Percentiles rank a stretch among this genome's conserved stretches.
phyloP scores from a whole-genome alignment of 768 basidiomycete species.

The Artomyces pyxidatus region DNA sequence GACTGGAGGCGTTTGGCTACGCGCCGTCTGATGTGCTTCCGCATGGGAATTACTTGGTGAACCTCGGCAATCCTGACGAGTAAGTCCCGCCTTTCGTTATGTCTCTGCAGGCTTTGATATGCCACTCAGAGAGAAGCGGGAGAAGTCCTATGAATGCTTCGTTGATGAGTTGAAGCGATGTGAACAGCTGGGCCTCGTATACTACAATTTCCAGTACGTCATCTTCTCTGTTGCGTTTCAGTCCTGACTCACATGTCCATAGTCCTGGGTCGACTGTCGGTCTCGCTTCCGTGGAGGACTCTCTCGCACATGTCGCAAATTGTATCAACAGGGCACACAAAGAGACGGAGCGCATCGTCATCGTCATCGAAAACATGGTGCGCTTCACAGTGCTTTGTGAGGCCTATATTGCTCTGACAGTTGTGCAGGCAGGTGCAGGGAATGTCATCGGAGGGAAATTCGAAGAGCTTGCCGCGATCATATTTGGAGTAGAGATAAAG shows the following conservation, averaged over 20 bases:
- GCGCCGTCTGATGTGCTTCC: conserved; percentile 57
- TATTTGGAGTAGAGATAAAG: conserved; percentile 64
- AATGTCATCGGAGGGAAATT: conserved; percentile 74
- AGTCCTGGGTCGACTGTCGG: conserved; percentile 85
- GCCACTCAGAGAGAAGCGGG: conserved; percentile 45
- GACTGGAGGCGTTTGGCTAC: conserved; percentile 57
- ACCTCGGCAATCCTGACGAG: conserved; percentile 74
- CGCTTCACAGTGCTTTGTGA: conserved; percentile 1
- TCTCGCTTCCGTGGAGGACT: conserved; percentile 47
- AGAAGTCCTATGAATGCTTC: conserved; percentile 73
- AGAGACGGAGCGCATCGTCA: conserved; percentile 46
- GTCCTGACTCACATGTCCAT: background rate
- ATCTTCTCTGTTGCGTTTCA: background rate
- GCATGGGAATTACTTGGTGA: conserved; percentile 82
- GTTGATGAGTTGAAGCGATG: conserved; percentile 76
- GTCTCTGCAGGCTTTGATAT: background rate
- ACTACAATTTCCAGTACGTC: conserved; percentile 84
- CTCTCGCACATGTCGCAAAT: conserved; percentile 57
- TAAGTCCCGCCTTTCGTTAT: conserved; percentile 28
- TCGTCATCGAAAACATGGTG: conserved; percentile 83
- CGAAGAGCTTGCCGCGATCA: conserved; percentile 59
- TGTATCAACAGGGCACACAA: conserved; percentile 69
- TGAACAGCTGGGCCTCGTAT: conserved; percentile 60
- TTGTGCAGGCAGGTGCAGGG: conserved; percentile 62
- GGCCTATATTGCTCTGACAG: background rate